A percentile compares a stretch with the other conserved stretches of the same genome.
Conservation (phyloP, 805 yeast genomes). For the Clavispora asparagi region DNA sequence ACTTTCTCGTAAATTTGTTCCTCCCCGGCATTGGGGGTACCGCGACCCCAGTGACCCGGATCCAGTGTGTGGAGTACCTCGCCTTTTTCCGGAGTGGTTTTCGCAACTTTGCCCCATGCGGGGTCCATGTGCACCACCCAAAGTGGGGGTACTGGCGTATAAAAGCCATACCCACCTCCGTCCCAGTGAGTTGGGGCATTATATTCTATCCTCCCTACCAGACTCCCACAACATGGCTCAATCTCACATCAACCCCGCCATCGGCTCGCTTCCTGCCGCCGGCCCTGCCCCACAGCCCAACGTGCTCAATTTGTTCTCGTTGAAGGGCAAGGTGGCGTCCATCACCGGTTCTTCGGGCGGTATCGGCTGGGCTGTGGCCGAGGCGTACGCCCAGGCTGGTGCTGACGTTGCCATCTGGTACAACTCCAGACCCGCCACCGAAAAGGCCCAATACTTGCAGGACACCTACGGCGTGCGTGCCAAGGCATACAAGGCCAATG, state of each 20-base stretch:
- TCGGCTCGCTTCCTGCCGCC: constrained; percentile 36
- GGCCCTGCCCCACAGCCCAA: constrained; percentile 47
- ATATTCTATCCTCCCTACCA: too few species aligned
- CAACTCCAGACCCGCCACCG: constrained; percentile 58
- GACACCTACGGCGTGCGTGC: constrained; percentile 54
- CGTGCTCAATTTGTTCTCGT: constrained; percentile 65
- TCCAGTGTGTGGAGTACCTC: neutral
- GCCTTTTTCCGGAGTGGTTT: neutral
- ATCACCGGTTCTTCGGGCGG: constrained; percentile 86
- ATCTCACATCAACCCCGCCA: constrained; percentile 26
- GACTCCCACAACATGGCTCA: constrained; percentile 8
- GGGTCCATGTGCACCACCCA: neutral
- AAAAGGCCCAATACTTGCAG: constrained; percentile 39
- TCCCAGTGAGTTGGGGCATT: too few species aligned
- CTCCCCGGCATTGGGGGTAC: neutral
- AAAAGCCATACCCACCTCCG: neutral
- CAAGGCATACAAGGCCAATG: constrained; percentile 61
- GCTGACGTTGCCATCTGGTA: constrained; percentile 72
- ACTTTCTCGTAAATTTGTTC: too few species aligned
- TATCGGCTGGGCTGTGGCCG: constrained; percentile 77
- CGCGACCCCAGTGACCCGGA: neutral
- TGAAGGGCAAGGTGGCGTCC: constrained; percentile 78
- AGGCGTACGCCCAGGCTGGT: constrained; percentile 82
- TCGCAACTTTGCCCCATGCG: neutral
- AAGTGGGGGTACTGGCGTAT: neutral